Conservation (phyloP, 805 yeast species). For the Ogataea thermomethanolica region DNA sequence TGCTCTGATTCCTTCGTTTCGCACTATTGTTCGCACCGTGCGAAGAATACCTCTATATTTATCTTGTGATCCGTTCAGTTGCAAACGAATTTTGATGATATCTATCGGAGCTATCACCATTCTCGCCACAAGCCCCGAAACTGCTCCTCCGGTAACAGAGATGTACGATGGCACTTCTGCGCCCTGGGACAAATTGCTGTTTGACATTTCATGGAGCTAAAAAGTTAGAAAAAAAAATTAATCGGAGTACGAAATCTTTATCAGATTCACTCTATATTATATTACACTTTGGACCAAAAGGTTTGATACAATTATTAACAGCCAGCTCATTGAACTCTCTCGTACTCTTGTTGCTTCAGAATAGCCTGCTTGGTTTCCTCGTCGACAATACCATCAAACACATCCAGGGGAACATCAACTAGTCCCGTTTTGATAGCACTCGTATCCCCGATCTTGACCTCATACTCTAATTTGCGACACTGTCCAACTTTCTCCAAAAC, state of each 20-base stretch:
- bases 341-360: conserved; percentile 54
- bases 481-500: conserved; percentile 30
- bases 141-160: conserved; percentile 66
- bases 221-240: conserved; percentile 5
- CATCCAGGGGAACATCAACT: conserved; percentile 49
- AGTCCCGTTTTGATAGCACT: conserved; percentile 59
- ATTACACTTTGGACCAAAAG: neutral
- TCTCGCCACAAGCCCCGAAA: conserved; percentile 60
- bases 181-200: conserved; percentile 35
- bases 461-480: conserved; percentile 39
- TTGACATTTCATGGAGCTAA: conserved; percentile 13
- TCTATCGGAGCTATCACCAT: conserved; percentile 70
- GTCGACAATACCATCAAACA: conserved; percentile 56
- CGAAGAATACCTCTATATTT: conserved; percentile 36
- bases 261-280: neutral
- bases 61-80: conserved; percentile 42
- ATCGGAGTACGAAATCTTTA: conserved; percentile 4
- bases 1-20: conserved; percentile 57
- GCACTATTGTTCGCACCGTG: conserved; percentile 42
- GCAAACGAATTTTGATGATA: conserved; percentile 72
- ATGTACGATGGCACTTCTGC: conserved; percentile 48
- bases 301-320: too few species aligned
- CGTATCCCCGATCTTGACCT: conserved; percentile 41
- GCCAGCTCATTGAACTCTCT: conserved; percentile 24
- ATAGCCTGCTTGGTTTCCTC: conserved; percentile 61